Base-by-base conservation (phyloP, 2,329 filamentous ascomycete genomes). In the Knoxdaviesia capensis region DNA sequence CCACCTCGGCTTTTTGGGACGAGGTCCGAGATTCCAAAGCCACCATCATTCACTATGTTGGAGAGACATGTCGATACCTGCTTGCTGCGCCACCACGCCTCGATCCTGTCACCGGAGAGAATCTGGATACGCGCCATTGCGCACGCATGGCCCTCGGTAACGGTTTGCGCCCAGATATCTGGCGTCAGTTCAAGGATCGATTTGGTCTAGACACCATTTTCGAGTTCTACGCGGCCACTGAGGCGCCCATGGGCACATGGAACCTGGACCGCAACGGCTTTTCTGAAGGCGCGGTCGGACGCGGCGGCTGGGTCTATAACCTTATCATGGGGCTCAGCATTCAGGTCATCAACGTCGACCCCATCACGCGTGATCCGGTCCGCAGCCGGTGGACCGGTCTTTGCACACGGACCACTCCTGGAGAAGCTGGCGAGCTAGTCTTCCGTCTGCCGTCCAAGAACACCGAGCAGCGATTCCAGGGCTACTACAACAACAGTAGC, bases 41-140 rank as follows among this genome's bases (percentile, higher is more conserved):
- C 20, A 90, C 81, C 1, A 67, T 77, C 4, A 78, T 92, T 46
- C 84, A 92, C 54, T 93, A 93, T 54, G 85, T 93, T 9, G 85
- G 85, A 41, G 85, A 93, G 57, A 88, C 83, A 1, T 79, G 84
- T 48, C 77, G 85, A 5, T 93, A 93, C 55, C 69, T 92, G 4
- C 66, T 92, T 7, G 68, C 80, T 0, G 73, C 75, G 0, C 71
- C 79, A 2, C 64, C 72, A 0, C 66, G 78, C 43, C 56, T 65
- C 30, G 76, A 85, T 49, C 66, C 76, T 0, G 55, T 54, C 6
- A 83, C 77, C 0, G 77, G 77, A 20, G 71, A 78, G 52, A 66
- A 71, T 46, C 64, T 85, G 34, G 86, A 93, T 57, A 71, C 68
- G 50, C 70, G 76, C 48, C 80, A 93, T 61, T 68, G 64, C 0